Evolutionary conservation across 208 protist genomes (phyloP).

Genomic region (Crithidia expoeki): DNA sequence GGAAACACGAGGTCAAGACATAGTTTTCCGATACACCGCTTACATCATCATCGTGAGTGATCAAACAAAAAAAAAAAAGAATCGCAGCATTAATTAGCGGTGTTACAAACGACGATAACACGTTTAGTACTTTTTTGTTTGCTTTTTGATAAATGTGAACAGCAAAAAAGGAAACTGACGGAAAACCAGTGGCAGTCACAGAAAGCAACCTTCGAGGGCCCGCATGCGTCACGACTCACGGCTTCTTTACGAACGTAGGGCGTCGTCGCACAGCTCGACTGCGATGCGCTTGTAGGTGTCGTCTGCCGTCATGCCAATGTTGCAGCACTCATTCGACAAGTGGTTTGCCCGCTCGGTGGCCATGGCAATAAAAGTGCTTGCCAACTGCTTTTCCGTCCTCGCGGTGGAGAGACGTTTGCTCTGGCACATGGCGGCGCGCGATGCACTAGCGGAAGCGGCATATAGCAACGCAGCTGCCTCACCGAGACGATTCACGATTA

Average conservation of each 20-base stretch:
- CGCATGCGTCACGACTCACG: not conserved
- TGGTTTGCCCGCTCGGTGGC: slow-evolving; percentile 52
- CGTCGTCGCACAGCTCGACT: slow-evolving; percentile 76
- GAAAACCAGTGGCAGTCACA: not conserved
- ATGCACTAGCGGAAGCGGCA: slow-evolving; percentile 78
- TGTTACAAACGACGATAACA: not conserved
- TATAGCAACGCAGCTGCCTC: slow-evolving; percentile 82
- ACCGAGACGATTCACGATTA: slow-evolving; percentile 83
- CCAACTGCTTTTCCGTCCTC: slow-evolving; percentile 73
- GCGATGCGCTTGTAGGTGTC: slow-evolving; percentile 86
- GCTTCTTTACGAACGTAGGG: slow-evolving; percentile 38
- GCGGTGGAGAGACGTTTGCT: slow-evolving; percentile 74
- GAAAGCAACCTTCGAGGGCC: not conserved
- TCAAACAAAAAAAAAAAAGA: not conserved
- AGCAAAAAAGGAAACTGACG: slow-evolving; percentile 18
- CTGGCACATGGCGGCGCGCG: slow-evolving; percentile 70
- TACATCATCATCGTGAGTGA: no score
- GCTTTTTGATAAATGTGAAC: slow-evolving; percentile 12
- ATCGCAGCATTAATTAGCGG: not conserved
- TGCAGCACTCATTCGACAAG: slow-evolving; percentile 68
- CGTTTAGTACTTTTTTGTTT: no score
- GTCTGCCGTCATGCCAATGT: slow-evolving; percentile 82
- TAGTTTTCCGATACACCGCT: no score
- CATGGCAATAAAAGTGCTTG: slow-evolving; percentile 63
- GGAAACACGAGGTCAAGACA: no score